A percentile compares a stretch with the other conserved stretches of the same genome.
phyloP scores from a whole-genome alignment of 768 basidiomycete species.

The Auriscalpium microsporum region DNA sequence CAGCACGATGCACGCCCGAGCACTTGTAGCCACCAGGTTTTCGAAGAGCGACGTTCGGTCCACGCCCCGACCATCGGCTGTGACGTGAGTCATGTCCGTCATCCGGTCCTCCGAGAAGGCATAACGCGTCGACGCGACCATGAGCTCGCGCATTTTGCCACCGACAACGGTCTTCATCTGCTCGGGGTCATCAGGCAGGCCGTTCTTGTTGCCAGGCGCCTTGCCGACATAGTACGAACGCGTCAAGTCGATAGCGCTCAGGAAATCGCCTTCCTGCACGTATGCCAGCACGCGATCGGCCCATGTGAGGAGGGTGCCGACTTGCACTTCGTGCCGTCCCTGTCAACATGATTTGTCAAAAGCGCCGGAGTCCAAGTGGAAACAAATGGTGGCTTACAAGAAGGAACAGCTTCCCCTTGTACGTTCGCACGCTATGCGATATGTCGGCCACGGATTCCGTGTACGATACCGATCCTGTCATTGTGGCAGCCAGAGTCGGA shows the following conservation, averaged over 20 bases:
- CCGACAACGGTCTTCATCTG: conserved; percentile 60
- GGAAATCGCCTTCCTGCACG: conserved; percentile 81
- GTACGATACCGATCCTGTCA: conserved; percentile 39
- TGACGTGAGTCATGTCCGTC: conserved; percentile 78
- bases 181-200: conserved; percentile 62
- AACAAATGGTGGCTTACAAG: conserved; percentile 47
- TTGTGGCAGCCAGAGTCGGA: conserved; percentile 39
- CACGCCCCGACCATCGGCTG: conserved; percentile 80
- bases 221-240: conserved; percentile 73
- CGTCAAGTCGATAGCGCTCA: conserved; percentile 82
- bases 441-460: conserved; percentile 44
- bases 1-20: conserved; percentile 72
- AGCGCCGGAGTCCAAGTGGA: background rate
- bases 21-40: conserved; percentile 69
- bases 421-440: conserved; percentile 64
- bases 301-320: conserved; percentile 88
- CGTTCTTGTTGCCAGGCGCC: conserved; percentile 80
- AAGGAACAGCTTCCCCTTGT: conserved; percentile 88
- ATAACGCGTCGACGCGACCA: conserved; percentile 81
- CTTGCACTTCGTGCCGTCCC: conserved; percentile 60
- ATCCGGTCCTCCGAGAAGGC: conserved; percentile 94
- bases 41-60: conserved; percentile 89
- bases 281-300: conserved; percentile 82
- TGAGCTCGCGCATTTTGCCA: conserved; percentile 68
- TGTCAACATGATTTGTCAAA: conserved; percentile 21